Conservation (phyloP, 1,284 basidiomycete genomes). For the Leccinum ponderosum region DNA sequence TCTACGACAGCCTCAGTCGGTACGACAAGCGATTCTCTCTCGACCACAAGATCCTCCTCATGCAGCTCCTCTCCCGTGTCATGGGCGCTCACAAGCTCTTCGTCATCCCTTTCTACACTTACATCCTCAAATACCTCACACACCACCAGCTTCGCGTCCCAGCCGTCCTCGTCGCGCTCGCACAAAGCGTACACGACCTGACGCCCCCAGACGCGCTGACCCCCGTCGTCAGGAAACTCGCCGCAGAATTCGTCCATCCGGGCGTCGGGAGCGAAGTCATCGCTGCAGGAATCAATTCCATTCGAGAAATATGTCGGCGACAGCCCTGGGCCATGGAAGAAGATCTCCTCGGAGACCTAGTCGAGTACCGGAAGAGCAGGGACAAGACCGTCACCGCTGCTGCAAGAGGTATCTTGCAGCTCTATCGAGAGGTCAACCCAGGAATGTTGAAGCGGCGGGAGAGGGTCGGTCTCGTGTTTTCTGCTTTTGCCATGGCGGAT, state of each 20-base stretch:
- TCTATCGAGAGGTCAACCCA: constrained; percentile 98
- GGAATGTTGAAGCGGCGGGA: constrained; percentile 89
- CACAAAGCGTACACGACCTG: constrained; percentile 94
- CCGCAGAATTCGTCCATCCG: constrained; percentile 96
- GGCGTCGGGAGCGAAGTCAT: constrained; percentile 96
- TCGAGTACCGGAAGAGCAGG: constrained; percentile 93
- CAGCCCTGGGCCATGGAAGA: constrained; percentile 98
- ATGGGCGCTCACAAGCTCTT: constrained; percentile 94
- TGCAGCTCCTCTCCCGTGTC: constrained; percentile 96
- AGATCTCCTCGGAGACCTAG: constrained; percentile 88
- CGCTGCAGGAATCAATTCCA: constrained; percentile 93
- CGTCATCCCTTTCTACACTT: constrained; percentile 96
- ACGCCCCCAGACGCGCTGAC: constrained; percentile 93
- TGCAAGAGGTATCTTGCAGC: constrained; percentile 82
- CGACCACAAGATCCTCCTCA: constrained; percentile 96
- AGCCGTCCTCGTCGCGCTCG: constrained; percentile 91
- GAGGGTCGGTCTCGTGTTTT: constrained; percentile 50
- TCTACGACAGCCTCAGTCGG: constrained; percentile 84
- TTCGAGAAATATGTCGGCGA: constrained; percentile 89
- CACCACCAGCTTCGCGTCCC: constrained; percentile 95
- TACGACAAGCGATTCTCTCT: constrained; percentile 94
- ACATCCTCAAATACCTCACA: constrained; percentile 92
- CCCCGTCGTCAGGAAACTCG: constrained; percentile 90
- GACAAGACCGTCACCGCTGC: constrained; percentile 94
- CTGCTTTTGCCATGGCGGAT: neutral